A percentile compares a stretch with the other conserved stretches of the same genome.
Conservation (phyloP, 306 rosid species). For the Glycine tomentella region DNA sequence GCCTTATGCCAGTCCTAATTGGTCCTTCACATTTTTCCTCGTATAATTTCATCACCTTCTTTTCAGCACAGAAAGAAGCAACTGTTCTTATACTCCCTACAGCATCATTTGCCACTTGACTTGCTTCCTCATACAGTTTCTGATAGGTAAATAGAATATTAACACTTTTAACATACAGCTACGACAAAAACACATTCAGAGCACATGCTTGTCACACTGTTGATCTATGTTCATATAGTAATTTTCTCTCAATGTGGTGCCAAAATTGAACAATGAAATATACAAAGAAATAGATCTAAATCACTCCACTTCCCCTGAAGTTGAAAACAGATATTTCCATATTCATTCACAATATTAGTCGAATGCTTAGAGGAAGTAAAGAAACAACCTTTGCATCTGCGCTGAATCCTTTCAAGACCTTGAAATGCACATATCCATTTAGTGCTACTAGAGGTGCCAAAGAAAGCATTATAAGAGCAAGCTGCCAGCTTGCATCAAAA, state of each 20-base stretch:
- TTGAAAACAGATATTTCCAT: constrained; percentile 15
- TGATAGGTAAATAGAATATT: constrained; percentile 34
- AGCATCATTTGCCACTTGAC: constrained; percentile 73
- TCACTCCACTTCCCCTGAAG: background rate
- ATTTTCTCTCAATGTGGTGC: background rate
- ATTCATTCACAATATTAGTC: constrained; percentile 9
- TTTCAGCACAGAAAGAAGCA: constrained; percentile 77
- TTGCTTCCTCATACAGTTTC: constrained; percentile 72
- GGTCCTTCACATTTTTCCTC: constrained; percentile 69
- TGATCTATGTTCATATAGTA: constrained; percentile 12
- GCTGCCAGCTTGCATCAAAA: constrained; percentile 63
- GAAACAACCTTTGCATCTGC: constrained; percentile 64
- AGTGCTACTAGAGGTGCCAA: constrained; percentile 56
- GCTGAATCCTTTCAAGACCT: constrained; percentile 60
- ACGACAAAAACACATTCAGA: background rate
- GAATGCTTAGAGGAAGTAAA: constrained; percentile 3
- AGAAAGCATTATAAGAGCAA: constrained; percentile 58
- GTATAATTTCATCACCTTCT: constrained; percentile 65
- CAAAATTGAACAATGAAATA: background rate
- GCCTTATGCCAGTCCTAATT: constrained; percentile 55
- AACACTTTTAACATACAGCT: background rate
- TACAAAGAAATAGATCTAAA: constrained; percentile 3
- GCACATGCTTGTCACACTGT: background rate
- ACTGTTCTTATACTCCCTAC: constrained; percentile 71
- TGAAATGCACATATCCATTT: constrained; percentile 54